Base-by-base conservation (phyloP, 331 rosid species). In the Cydonia oblonga region DNA sequence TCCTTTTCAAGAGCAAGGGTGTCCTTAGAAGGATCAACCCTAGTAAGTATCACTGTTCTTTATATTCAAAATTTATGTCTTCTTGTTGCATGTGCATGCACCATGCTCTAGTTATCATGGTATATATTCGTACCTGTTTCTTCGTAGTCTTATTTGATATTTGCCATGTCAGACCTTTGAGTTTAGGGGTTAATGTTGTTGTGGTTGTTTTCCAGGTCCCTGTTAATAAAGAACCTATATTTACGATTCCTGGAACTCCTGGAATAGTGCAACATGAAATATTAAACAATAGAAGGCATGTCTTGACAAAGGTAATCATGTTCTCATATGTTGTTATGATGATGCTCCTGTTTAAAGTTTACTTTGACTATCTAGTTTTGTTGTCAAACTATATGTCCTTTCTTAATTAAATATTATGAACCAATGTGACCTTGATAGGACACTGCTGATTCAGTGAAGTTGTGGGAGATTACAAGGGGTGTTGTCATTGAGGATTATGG, bases 401-500 rank as follows among this genome's bases (percentile, higher is more conserved):
- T 32, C 64, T 73, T n/a, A 51, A 24, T 65, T 32, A 52, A 61
- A 35, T 70, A 51, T 83, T 69, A 18, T 69, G 52, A 56, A 69
- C 75, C 78, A 61, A 80, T 79, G 20, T 23, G 19, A 32, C 68
- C 70, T 71, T 68, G 52, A 38, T 83, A 95, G 99, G 97, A 95
- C 84, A 84, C 97, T 66, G 85, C 96, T 77, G 91, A 91, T 77
- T 89, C 97, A 25, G 99, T 95, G 72, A 95, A 95, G 85, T 86
- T 95, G 72, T 95, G 99, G 99, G 99, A 95, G 91, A 83, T 95
- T 67, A 95, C 99, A 26, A 88, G 83, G 79, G 97, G 99, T 64
- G 79, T 76, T 71, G 90, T 95, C 54, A 80, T 95, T 82, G 93
- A 86, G 81, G 92, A 91, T 86, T 95, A 84, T 64, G 97, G 99